Base-by-base conservation (phyloP, 2,329 filamentous ascomycete species). In the Trichoderma arundinaceum region DNA sequence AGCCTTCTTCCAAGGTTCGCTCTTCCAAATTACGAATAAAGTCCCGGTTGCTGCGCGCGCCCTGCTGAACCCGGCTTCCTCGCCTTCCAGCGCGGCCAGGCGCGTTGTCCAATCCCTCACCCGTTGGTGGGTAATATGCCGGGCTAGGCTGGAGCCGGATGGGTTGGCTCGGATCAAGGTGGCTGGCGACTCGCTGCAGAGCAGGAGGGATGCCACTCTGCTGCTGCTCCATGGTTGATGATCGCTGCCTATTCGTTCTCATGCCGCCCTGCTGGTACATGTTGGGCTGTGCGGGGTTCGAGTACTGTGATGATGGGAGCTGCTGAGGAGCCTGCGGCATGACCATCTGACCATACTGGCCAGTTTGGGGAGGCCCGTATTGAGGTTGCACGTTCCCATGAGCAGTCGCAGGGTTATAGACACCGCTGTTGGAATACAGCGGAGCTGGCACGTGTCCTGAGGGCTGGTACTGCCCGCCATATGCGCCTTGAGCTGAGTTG, bases 1-100 rank as follows among this genome's bases (percentile, higher is more conserved):
- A 97, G 1, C 93, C 92, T 77, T 98, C 94, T 77, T 97, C 94
- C 64, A 98, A 81, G 1, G 94, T 97, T 41, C 95, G 87, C 79
- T 98, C 95, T 79, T 99, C 95, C 69, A 99, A 82, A 68, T 91
- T 97, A 64, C 95, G 88, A 72, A 99, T 96, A 75, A 99, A 97
- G 75, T 98, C 94, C 48, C 93, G 85, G 73, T 94, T 90, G 52
- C 78, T 83, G 76, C 83, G 84, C 51, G 81, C 82, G 49, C 84
- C 80, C 74, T 86, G 84, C 70, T 88, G 86, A 52, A 86, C 85
- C 64, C 93, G 86, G 74, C 92, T 94, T 51, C 91, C 90, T 75
- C 94, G 86, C 73, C 93, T 86, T 48, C 91, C 87, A 35, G 90
- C 78, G 80, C 86, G 77, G 64, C 80, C 76, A 53, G 83, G 74